Evolutionary conservation across 2,329 filamentous ascomycete species (phyloP), one percentile per base, ranked within the genome.

Genomic region (Aaosphaeria arxii): DNA sequence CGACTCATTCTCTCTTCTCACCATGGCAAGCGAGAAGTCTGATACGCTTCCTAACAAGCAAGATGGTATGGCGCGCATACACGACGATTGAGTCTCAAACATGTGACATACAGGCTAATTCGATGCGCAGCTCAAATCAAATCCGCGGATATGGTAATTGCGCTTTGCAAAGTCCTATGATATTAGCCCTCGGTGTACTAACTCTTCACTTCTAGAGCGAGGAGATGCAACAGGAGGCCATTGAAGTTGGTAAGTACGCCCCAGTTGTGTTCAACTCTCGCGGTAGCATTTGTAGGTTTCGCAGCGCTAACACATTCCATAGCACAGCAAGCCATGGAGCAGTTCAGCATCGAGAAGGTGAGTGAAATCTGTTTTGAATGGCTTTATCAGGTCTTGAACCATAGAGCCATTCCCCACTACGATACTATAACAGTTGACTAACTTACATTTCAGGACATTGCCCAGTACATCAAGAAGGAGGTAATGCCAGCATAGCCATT

Each of bases 211-310:
- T 24, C 61, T 69, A 97, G 94, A 92, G 87, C 64, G 92, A 97
- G 50, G 91, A 96, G 64, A 96, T 99, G 94, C 91, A 96, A 69
- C 84, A 89, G 64, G 92, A 97, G 74, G 89, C 87, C 42, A 89
- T 99, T 66, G 90, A 96, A 83, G 88, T 96, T 69, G 91, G 92
- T 96, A 85, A 61, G 91, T 33, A 31, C 17, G 36, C 43, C 17
- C 3, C 17, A 24, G 17, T 24, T 24, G 17, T 24, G 17, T 24
- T 24, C 17, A 24, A 3, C 17, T 24, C 17, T 24, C 17, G 17
- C 17, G 2, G 17, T 24, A 24, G 17, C 17, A 24, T 24, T 24
- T 3, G 17, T 24, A 24, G 17, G 17, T 24, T 24, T 24, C 17
- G 17, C 17, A 24, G 17, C 17, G 17, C 17, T 24, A 24, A 24